phyloP scores from a whole-genome alignment of 345 rosid genomes.

The Dimocarpus longan region DNA sequence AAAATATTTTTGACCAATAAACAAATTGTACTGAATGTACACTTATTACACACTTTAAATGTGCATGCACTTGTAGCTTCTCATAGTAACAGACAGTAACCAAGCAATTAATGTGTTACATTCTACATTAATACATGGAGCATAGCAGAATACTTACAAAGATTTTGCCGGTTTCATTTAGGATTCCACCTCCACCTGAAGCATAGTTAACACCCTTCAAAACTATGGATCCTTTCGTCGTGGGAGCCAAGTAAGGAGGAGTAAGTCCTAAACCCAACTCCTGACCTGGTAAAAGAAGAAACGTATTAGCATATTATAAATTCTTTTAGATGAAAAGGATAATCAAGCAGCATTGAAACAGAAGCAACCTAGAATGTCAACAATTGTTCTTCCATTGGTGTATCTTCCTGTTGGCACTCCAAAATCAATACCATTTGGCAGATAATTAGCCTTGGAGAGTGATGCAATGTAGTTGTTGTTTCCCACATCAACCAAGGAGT shows the following conservation, averaged over 20 bases:
- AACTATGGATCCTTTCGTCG: slow-evolving; percentile 49
- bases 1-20: too few species aligned
- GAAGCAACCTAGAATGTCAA: slow-evolving; percentile 66
- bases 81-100: too few species aligned
- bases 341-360: not conserved
- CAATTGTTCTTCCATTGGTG: slow-evolving; percentile 79
- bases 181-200: slow-evolving; percentile 82
- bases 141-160: slow-evolving; percentile 50
- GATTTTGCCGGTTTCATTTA: slow-evolving; percentile 63
- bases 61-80: too few species aligned
- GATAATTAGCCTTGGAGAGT: slow-evolving; percentile 61
- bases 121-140: too few species aligned
- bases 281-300: slow-evolving; percentile 39
- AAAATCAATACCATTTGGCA: slow-evolving; percentile 76
- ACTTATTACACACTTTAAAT: not conserved
- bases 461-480: slow-evolving; percentile 74
- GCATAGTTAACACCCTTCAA: slow-evolving; percentile 79
- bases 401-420: slow-evolving; percentile 74
- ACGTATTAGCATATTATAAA: not conserved
- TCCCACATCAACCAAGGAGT: slow-evolving; percentile 77
- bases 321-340: not conserved
- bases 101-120: not conserved
- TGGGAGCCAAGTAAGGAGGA: slow-evolving; percentile 80
- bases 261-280: slow-evolving; percentile 47
- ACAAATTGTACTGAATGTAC: too few species aligned